Percentiles rank a stretch among this genome's conserved stretches.
Conservation (phyloP, 495 filamentous ascomycete species). For the Clavariopsis aquatica region DNA sequence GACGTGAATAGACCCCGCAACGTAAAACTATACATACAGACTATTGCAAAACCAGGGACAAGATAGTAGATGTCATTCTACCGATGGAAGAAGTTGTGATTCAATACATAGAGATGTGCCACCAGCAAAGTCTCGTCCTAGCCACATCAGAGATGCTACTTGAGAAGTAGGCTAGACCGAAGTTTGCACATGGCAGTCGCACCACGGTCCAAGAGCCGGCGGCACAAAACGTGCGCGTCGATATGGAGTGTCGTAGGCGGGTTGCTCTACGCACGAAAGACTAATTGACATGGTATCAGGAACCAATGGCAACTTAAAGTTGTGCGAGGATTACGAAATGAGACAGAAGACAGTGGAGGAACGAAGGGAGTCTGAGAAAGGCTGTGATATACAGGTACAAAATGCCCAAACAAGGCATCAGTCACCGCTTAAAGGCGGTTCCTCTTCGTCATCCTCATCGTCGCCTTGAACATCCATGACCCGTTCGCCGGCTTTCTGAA, state of each 20-base stretch:
- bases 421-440: background rate
- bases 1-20: too few species aligned
- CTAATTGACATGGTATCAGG: slow-evolving; percentile 78
- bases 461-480: slow-evolving; percentile 83
- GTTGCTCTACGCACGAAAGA: slow-evolving; percentile 90
- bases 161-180: slow-evolving; percentile 15
- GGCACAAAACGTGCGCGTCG: slow-evolving; percentile 44
- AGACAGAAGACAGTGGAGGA: too few species aligned
- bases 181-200: slow-evolving; percentile 15
- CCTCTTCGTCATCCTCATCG: slow-evolving; percentile 58
- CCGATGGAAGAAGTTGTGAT: background rate
- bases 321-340: slow-evolving; percentile 56
- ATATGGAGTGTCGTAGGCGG: slow-evolving; percentile 39
- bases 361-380: background rate
- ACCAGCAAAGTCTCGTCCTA: slow-evolving; percentile 4
- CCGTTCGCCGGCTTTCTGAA: slow-evolving; percentile 73
- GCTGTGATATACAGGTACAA: background rate
- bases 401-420: background rate
- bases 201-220: slow-evolving; percentile 11
- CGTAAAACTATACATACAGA: background rate
- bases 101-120: slow-evolving; percentile 16
- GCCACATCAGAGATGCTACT: slow-evolving; percentile 9
- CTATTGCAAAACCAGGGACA: too few species aligned
- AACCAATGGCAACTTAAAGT: slow-evolving; percentile 88
- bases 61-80: background rate